A percentile compares a stretch with the other conserved stretches of the same genome.
Conservation (phyloP, 805 yeast species). For the Hyphopichia homilentoma region DNA sequence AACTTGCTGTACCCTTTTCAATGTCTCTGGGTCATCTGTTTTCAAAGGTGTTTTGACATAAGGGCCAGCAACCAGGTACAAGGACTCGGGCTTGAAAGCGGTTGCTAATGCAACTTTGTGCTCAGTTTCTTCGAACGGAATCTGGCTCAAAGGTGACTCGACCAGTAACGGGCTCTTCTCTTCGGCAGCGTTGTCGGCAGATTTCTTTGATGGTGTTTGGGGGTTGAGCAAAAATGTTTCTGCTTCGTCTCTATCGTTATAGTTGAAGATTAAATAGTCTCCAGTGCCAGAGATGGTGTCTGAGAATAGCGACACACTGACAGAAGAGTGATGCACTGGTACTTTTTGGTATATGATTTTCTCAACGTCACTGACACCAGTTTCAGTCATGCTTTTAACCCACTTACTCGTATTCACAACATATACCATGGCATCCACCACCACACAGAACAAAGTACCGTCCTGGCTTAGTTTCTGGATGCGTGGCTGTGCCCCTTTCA, state of each 20-base stretch:
- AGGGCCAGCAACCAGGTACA: too few species aligned
- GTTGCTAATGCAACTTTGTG: neutral
- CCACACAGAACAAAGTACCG: conserved; percentile 5
- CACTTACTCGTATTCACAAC: conserved; percentile 13
- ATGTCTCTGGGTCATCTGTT: too few species aligned
- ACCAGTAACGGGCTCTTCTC: neutral
- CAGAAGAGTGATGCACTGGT: neutral
- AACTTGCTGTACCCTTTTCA: too few species aligned
- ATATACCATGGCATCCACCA: conserved; percentile 7
- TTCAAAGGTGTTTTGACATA: too few species aligned
- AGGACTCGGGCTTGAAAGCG: too few species aligned
- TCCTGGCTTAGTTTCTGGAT: conserved; percentile 1
- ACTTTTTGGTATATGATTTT: neutral
- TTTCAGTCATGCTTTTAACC: conserved; percentile 8
- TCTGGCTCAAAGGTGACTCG: conserved; percentile 6
- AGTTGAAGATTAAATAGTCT: conserved; percentile 16
- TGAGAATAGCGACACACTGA: conserved; percentile 10
- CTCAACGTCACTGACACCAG: neutral
- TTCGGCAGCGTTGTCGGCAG: neutral
- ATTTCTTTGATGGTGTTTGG: neutral
- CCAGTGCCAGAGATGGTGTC: conserved; percentile 29
- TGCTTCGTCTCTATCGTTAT: neutral
- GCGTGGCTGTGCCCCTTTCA: neutral
- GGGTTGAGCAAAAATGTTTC: neutral
- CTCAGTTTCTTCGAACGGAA: conserved; percentile 11